Conservation (phyloP, 169 alveolate species). For the Cryptosporidium andersoni region DNA sequence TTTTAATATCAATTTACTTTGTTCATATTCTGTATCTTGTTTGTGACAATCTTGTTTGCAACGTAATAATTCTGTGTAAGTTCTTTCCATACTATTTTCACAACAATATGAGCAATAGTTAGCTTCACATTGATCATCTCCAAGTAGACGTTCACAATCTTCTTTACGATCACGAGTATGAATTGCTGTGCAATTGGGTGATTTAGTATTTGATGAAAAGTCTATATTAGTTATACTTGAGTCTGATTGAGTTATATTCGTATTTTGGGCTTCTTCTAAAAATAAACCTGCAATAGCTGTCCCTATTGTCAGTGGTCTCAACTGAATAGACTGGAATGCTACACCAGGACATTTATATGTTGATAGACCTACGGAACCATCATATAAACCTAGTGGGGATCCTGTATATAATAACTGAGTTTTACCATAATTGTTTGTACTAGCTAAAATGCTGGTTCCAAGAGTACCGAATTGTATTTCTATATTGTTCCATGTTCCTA, state of each 20-base stretch:
- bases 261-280: conserved; percentile 4
- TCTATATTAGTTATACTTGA: neutral
- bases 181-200: conserved; percentile 3
- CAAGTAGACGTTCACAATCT: conserved; percentile 54
- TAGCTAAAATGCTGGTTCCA: conserved; percentile 57
- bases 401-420: conserved; percentile 63
- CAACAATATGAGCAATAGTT: conserved; percentile 66
- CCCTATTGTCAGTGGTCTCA: conserved; percentile 43
- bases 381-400: conserved; percentile 45
- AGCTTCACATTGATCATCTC: conserved; percentile 50
- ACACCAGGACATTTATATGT: conserved; percentile 66
- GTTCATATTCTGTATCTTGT: conserved; percentile 9
- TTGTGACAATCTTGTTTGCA: conserved; percentile 63
- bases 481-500: conserved; percentile 64
- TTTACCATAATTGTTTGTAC: conserved; percentile 68
- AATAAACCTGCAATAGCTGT: conserved; percentile 31
- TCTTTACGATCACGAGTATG: conserved; percentile 29
- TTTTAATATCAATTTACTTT: conserved; percentile 15
- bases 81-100: conserved; percentile 54
- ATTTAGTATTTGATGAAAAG: neutral
- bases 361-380: conserved; percentile 64
- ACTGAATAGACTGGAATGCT: conserved; percentile 60
- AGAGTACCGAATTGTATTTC: conserved; percentile 60
- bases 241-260: conserved; percentile 1
- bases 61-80: conserved; percentile 15